Evolutionary conservation across 305 asterid species (phyloP).

Genomic region (Euphrasia arctica): DNA sequence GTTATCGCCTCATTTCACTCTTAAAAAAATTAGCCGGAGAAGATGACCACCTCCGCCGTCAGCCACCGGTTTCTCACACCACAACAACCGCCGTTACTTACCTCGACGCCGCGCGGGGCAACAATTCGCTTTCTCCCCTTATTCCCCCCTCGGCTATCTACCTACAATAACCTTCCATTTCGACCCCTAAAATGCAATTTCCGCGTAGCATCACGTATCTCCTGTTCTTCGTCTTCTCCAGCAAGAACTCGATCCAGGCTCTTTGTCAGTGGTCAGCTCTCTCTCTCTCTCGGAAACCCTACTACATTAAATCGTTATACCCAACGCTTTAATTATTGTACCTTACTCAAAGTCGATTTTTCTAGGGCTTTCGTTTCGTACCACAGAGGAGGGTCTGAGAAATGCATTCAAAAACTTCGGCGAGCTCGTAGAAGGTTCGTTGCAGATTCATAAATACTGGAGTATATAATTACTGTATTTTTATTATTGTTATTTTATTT

Average conservation of each 20-base stretch:
- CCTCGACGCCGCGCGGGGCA: conserved; percentile 1
- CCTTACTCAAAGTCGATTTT: conserved; percentile 5
- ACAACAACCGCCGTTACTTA: conserved; percentile 15
- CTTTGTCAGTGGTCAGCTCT: conserved; percentile 60
- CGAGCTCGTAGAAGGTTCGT: conserved; percentile 63
- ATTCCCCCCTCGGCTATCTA: conserved; percentile 16
- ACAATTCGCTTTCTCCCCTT: conserved; percentile 15
- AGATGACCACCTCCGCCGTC: conserved; percentile 35
- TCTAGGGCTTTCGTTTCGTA: conserved; percentile 78
- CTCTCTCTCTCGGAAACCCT: background rate
- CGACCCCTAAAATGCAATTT: conserved; percentile 17
- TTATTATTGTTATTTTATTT: background rate
- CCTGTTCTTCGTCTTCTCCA: conserved; percentile 33
- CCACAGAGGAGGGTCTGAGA: conserved; percentile 68
- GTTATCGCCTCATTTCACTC: conserved; percentile 14
- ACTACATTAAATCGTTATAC: background rate
- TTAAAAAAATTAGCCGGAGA: conserved; percentile 25
- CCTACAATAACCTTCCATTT: conserved; percentile 22
- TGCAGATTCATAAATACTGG: background rate
- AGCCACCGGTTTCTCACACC: conserved; percentile 26
- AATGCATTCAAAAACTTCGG: conserved; percentile 66
- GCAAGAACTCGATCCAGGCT: conserved; percentile 43
- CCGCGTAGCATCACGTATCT: conserved; percentile 32
- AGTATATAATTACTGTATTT: too few relatives aligned
- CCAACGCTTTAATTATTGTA: conserved; percentile 11